Percentiles rank a stretch among this genome's conserved stretches.
Evolutionary conservation across 257 asterid genomes (phyloP).

Genomic region (Dorcoceras hygrometricum): DNA sequence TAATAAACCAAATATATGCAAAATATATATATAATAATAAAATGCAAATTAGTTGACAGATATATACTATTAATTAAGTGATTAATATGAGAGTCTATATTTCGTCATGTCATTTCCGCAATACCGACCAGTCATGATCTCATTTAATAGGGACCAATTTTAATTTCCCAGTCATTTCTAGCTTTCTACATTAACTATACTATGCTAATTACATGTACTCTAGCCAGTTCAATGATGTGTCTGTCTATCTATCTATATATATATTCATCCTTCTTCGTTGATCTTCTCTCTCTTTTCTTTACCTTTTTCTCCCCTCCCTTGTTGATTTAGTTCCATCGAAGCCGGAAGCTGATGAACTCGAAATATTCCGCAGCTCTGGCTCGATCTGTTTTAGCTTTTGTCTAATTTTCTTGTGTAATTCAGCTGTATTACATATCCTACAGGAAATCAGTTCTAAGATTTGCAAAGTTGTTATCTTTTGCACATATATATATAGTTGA

Average conservation of each 20-base stretch:
- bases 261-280: conserved; percentile 23
- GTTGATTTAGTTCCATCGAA: conserved; percentile 11
- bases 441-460: not conserved
- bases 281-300: conserved; percentile 24
- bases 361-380: conserved; percentile 15
- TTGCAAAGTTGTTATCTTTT: not conserved
- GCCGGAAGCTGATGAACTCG: conserved; percentile 26
- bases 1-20: too few species aligned
- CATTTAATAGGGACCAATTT: not conserved
- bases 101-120: not conserved
- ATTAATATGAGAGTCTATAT: not conserved
- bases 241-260: conserved; percentile 8
- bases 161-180: not conserved
- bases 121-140: not conserved
- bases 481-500: not conserved
- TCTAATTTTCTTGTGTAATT: conserved; percentile 2
- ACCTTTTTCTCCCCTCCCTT: conserved; percentile 16
- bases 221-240: not conserved
- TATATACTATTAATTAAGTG: not conserved
- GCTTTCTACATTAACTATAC: not conserved
- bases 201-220: not conserved
- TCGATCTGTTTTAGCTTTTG: conserved; percentile 28
- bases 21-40: too few species aligned
- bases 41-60: not conserved
- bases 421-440: conserved; percentile 9